Base-by-base conservation (phyloP, 805 yeast species). In the Cyberlindnera euphorbiae region DNA sequence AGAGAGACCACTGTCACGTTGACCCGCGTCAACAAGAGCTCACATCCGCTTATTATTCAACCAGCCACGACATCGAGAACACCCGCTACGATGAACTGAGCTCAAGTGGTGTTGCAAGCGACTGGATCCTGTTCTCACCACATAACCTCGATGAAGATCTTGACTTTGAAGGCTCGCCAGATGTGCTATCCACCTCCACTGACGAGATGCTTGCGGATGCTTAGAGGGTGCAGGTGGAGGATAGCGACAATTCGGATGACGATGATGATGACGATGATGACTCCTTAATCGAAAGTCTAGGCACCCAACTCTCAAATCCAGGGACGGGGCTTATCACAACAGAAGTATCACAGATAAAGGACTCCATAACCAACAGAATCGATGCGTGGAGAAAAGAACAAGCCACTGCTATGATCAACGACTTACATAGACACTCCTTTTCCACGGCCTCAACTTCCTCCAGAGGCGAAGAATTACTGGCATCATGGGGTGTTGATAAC, bases 401-500 rank as follows among this genome's bases (percentile, higher is more conserved):
- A 27, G 59, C 56, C 4, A 45, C 31, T 16, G 23, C 39, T 1
- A 32, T 53, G 31, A 50, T 52, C 23, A 39, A 45, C 28, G 50
- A 51, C 22, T 30, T 53, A 7, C 42, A 40, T 8, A 33, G 45
- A 19, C 45, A 39, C 13, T 39, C n/a, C n/a, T n/a, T n/a, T n/a
- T n/a, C n/a, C n/a, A n/a, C 53, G 2, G 26, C 42, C 11, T 28
- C 42, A 2, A 21, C 42, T 3, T 25, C 34, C 6, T 19, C 42
- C 1, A 17, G 31, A 7, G 32, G 41, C 24, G 60, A 57, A 8
- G 61, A 58, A 8, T 33, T 56, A 2, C 36, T 58, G n/a, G 53
- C 53, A 3, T 58, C 62, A 1, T 59, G 64, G 64, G 64, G 62
- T 16, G 56, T 56, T 35, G 63, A 56, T 26, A 57, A 58, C 19